These are phyloP conservation scores for Coemansia sp. DNA, from an alignment of 192 early-diverging fungal species.

Conservation along the genomic window DNA sequence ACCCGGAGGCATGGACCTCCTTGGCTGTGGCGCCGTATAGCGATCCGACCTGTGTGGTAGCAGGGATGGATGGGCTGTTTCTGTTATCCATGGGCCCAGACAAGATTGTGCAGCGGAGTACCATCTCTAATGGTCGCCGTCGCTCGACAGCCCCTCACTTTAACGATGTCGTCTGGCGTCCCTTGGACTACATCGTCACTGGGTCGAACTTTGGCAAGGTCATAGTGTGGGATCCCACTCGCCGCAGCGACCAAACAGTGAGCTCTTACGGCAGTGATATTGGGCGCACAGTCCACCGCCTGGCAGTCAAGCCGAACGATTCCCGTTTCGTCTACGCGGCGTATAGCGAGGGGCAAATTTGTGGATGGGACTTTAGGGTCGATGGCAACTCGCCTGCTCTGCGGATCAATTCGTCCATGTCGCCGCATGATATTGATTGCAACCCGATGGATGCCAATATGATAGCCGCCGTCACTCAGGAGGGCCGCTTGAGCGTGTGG, in stretches of 20 bases:
- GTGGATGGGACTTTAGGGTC: constrained; percentile 44
- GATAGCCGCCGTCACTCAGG: constrained; percentile 39
- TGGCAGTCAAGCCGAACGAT: constrained; percentile 47
- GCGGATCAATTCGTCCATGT: constrained; percentile 17
- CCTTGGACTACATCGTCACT: constrained; percentile 45
- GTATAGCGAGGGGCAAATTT: constrained; percentile 33
- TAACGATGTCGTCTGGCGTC: constrained; percentile 52
- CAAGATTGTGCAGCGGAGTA: constrained; percentile 10
- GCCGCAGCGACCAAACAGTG: constrained; percentile 29
- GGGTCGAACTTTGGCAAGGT: constrained; percentile 47
- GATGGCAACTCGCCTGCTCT: constrained; percentile 14
- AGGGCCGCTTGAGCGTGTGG: constrained; percentile 38
- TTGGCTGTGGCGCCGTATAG: constrained; percentile 36
- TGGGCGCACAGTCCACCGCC: constrained; percentile 37
- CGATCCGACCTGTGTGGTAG: constrained; percentile 31
- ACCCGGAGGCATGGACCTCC: constrained; percentile 24
- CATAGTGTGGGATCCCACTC: constrained; percentile 47
- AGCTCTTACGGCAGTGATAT: constrained; percentile 23
- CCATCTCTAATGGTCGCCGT: constrained; percentile 25
- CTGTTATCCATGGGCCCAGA: constrained; percentile 35
- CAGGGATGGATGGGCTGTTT: constrained; percentile 43
- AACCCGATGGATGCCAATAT: constrained; percentile 40
- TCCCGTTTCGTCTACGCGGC: constrained; percentile 43
- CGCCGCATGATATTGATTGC: constrained; percentile 48
- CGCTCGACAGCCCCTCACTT: constrained; percentile 32